These are phyloP conservation scores for Neopestalotiopsis sp. DNA, from an alignment of 2,329 filamentous ascomycete species.

Conservation along the genomic window DNA sequence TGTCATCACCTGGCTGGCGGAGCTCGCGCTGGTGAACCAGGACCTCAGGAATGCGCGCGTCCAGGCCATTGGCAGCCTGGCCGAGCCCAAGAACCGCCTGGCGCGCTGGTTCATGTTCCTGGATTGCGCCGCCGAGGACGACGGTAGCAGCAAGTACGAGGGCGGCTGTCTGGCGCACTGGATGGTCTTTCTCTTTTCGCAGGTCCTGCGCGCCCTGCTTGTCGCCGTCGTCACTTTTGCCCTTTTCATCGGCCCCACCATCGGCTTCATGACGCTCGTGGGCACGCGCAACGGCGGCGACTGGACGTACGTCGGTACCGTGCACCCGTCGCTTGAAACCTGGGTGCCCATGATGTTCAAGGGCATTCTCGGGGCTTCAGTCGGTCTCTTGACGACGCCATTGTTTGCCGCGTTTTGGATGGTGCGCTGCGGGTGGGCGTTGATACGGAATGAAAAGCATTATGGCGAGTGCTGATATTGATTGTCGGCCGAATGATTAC, in stretches of 20 bases:
- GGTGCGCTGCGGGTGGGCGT: conserved; percentile 51
- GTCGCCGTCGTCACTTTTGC: conserved; percentile 44
- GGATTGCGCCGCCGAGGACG: conserved; percentile 29
- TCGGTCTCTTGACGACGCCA: conserved; percentile 53
- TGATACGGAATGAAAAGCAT: conserved; percentile 30
- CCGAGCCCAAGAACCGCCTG: conserved; percentile 37
- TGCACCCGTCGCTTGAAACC: background rate
- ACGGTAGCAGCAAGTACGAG: conserved; percentile 25
- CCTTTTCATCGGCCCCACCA: conserved; percentile 47
- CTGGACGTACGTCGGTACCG: conserved; percentile 43
- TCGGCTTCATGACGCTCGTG: conserved; percentile 47
- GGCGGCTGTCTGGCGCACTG: conserved; percentile 35
- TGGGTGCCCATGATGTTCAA: conserved; percentile 59
- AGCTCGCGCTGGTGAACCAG: conserved; percentile 50
- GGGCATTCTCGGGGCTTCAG: conserved; percentile 49
- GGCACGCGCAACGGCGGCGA: conserved; percentile 45
- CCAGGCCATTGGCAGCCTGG: conserved; percentile 51
- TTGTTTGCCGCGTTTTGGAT: conserved; percentile 56
- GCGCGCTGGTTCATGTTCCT: conserved; percentile 52
- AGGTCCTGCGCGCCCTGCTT: conserved; percentile 41
- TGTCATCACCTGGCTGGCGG: conserved; percentile 56
- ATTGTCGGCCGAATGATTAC: background rate
- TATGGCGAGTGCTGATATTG: conserved; percentile 29
- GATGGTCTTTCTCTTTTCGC: conserved; percentile 39
- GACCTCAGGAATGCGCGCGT: conserved; percentile 51